Evolutionary conservation across 1,139 yeast genomes (phyloP).

Genomic region (Nakaseomyces nivariensis): DNA sequence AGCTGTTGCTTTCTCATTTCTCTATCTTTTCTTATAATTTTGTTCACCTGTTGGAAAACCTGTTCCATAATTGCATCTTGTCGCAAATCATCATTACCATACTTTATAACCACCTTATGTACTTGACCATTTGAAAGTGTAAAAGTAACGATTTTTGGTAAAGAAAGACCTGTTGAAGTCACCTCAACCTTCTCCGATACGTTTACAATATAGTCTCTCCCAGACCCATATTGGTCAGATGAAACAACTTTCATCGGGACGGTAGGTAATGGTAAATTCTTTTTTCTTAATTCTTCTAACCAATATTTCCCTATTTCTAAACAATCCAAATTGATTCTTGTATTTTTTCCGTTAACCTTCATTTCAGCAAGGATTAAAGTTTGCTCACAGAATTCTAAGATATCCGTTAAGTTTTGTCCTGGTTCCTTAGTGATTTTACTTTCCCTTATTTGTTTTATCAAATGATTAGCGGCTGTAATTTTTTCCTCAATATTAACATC

Average conservation of each 20-base stretch:
- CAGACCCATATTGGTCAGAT: constrained; percentile 48
- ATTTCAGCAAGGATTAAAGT: constrained; percentile 44
- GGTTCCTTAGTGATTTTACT: constrained; percentile 6
- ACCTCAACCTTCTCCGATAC: constrained; percentile 42
- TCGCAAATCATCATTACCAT: constrained; percentile 82
- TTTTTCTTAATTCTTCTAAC: constrained; percentile 39
- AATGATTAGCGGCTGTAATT: background rate
- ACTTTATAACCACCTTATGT: constrained; percentile 60
- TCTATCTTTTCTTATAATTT: constrained; percentile 48
- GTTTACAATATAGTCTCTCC: constrained; percentile 44
- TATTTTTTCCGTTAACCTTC: constrained; percentile 32
- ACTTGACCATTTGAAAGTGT: constrained; percentile 45
- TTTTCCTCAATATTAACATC: background rate
- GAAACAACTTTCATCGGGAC: constrained; percentile 36
- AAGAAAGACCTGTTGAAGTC: constrained; percentile 75
- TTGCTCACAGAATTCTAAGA: constrained; percentile 43
- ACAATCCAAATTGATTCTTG: constrained; percentile 32
- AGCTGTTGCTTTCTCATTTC: constrained; percentile 49
- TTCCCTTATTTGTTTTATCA: background rate
- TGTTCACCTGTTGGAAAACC: constrained; percentile 79
- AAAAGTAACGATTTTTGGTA: constrained; percentile 67
- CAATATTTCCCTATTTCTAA: constrained; percentile 44
- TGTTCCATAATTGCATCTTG: constrained; percentile 98
- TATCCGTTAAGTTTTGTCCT: constrained; percentile 23
- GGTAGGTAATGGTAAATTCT: constrained; percentile 64